Evolutionary conservation across 2,329 filamentous ascomycete species (phyloP).

Genomic region (Colletotrichum godetiae): DNA sequence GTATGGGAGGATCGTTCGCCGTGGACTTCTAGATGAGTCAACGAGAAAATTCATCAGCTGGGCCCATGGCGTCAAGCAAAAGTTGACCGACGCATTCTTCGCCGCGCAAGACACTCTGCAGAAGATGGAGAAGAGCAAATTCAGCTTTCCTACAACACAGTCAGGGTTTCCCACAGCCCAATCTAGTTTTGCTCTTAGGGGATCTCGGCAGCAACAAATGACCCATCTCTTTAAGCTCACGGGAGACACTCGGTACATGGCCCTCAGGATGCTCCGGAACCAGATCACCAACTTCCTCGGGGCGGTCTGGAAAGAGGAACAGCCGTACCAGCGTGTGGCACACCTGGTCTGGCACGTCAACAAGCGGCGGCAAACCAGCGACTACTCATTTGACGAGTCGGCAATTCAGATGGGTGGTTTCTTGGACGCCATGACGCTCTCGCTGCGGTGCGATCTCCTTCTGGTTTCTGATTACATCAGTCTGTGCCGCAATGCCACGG

Average conservation of each 20-base stretch:
- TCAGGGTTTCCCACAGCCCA: background rate
- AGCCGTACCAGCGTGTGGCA: slow-evolving; percentile 60
- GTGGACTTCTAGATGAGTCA: slow-evolving; percentile 70
- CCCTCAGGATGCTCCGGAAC: slow-evolving; percentile 19
- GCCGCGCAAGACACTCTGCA: slow-evolving; percentile 34
- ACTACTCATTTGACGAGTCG: slow-evolving; percentile 50
- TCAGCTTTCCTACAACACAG: background rate
- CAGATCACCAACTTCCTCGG: slow-evolving; percentile 37
- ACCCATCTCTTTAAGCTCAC: background rate
- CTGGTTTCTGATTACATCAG: slow-evolving; percentile 55
- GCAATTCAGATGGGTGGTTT: slow-evolving; percentile 48
- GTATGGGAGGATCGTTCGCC: slow-evolving; percentile 71
- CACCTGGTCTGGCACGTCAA: slow-evolving; percentile 55
- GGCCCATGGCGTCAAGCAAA: slow-evolving; percentile 50
- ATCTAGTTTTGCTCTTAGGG: background rate
- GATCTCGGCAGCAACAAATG: background rate
- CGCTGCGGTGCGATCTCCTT: slow-evolving; percentile 59
- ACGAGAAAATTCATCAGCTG: slow-evolving; percentile 73
- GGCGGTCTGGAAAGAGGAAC: slow-evolving; percentile 55
- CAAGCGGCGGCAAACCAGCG: slow-evolving; percentile 37
- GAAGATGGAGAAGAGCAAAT: background rate
- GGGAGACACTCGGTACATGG: background rate
- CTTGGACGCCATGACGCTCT: slow-evolving; percentile 56
- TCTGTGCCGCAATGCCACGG: slow-evolving; percentile 19
- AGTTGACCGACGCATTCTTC: slow-evolving; percentile 49